These are phyloP conservation scores for Digitaria exilis DNA, from an alignment of 202 grass and related monocot genomes.

Conservation along the genomic window DNA sequence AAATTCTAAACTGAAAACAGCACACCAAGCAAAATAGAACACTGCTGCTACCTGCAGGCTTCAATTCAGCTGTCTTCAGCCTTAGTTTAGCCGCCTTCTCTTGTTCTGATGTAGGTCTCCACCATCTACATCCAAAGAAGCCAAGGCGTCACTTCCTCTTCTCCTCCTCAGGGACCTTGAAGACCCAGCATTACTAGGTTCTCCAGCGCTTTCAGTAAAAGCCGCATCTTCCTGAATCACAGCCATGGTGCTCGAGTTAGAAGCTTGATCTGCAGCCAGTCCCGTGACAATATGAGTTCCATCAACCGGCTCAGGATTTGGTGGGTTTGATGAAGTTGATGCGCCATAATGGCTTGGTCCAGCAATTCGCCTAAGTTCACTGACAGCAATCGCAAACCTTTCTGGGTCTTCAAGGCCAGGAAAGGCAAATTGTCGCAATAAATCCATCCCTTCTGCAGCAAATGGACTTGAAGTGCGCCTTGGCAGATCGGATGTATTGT, in stretches of 20 bases:
- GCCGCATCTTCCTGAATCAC: constrained; percentile 87
- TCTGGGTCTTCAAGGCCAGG: constrained; percentile 63
- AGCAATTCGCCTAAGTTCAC: constrained; percentile 65
- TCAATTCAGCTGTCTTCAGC: constrained; percentile 48
- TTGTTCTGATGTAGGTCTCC: constrained; percentile 66
- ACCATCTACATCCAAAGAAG: constrained; percentile 85
- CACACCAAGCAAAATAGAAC: constrained; percentile 13
- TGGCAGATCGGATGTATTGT: constrained; percentile 40
- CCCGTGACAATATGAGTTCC: constrained; percentile 43
- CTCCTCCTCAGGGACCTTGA: constrained; percentile 80
- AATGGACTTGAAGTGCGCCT: constrained; percentile 60
- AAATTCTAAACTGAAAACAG: constrained; percentile 27
- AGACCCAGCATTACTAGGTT: constrained; percentile 83
- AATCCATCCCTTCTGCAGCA: constrained; percentile 72
- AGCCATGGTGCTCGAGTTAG: constrained; percentile 97
- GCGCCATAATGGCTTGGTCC: constrained; percentile 51
- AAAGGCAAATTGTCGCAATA: constrained; percentile 68
- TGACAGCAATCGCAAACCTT: constrained; percentile 67
- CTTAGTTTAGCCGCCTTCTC: constrained; percentile 74
- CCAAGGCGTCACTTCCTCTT: constrained; percentile 52
- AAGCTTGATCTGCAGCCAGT: constrained; percentile 75
- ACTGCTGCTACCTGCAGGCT: constrained; percentile 23
- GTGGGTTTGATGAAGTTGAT: constrained; percentile 49
- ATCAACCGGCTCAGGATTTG: constrained; percentile 45
- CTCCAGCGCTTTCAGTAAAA: constrained; percentile 57